These are phyloP conservation scores for Xylariaceae sp. DNA, from an alignment of 2,329 filamentous ascomycete species.

Conservation along the genomic window DNA sequence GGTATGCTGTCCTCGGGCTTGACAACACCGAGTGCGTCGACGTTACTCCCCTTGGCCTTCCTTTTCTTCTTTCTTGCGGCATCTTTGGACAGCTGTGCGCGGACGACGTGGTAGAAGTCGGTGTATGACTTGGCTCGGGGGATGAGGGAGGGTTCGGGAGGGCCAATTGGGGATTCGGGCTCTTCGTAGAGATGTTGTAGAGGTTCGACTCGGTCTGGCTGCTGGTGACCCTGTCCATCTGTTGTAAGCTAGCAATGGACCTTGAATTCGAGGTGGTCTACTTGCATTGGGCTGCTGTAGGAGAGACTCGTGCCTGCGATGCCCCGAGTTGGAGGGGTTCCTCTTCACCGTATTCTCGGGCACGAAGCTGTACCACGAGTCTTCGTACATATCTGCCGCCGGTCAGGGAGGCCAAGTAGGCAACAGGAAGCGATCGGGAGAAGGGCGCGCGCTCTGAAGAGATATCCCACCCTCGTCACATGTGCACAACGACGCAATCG, in stretches of 20 bases:
- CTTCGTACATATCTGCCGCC: conserved; percentile 67
- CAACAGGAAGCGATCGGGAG: background rate
- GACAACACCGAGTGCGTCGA: conserved; percentile 49
- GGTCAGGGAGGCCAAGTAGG: background rate
- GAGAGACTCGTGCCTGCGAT: conserved; percentile 67
- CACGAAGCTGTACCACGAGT: conserved; percentile 79
- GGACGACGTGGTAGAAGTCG: conserved; percentile 67
- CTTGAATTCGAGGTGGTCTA: conserved; percentile 27
- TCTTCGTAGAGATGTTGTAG: conserved; percentile 61
- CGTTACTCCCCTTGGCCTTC: conserved; percentile 43
- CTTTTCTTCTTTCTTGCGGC: conserved; percentile 40
- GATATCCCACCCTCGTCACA: conserved; percentile 8
- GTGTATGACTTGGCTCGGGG: conserved; percentile 75
- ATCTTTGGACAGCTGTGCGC: conserved; percentile 55
- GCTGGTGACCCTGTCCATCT: conserved; percentile 48
- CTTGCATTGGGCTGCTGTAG: conserved; percentile 63
- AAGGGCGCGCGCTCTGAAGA: background rate
- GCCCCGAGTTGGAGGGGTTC: conserved; percentile 47
- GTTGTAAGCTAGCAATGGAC: conserved; percentile 18
- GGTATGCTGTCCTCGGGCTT: conserved; percentile 26
- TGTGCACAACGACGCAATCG: background rate
- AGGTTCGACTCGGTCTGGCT: conserved; percentile 51
- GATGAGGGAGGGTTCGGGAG: conserved; percentile 63
- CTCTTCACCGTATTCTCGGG: conserved; percentile 57
- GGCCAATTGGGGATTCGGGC: conserved; percentile 51